phyloP scores from a whole-genome alignment of 176 grass and related monocot genomes.

The Rhynchospora breviuscula region DNA sequence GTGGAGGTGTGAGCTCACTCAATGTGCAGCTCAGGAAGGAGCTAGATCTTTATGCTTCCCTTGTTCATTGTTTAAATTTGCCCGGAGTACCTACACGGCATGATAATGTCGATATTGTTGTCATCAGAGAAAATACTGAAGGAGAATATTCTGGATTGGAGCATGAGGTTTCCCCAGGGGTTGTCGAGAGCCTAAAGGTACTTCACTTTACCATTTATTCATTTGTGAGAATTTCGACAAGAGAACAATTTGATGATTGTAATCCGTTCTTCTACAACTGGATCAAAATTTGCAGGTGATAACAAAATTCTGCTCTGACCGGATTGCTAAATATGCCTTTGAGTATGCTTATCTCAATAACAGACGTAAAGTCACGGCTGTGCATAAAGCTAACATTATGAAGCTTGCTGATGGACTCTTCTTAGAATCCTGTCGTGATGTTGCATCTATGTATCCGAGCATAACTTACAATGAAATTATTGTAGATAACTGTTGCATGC shows the following conservation, averaged over 20 bases:
- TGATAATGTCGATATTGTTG: slow-evolving; percentile 74
- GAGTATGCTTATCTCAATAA: slow-evolving; percentile 98
- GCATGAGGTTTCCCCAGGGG: slow-evolving; percentile 86
- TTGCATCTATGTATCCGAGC: slow-evolving; percentile 33
- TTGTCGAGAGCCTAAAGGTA: slow-evolving; percentile 95
- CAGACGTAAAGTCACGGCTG: slow-evolving; percentile 82
- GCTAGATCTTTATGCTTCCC: slow-evolving; percentile 85
- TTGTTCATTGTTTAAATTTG: slow-evolving; percentile 80
- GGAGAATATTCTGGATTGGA: slow-evolving; percentile 95
- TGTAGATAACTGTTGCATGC: slow-evolving; percentile 46
- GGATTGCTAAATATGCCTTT: slow-evolving; percentile 92
- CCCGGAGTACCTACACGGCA: slow-evolving; percentile 75
- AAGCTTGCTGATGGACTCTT: slow-evolving; percentile 96
- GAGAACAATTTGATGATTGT: not conserved
- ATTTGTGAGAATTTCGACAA: slow-evolving; percentile 22
- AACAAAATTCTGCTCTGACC: slow-evolving; percentile 95
- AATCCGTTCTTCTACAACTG: not conserved
- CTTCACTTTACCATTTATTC: not conserved
- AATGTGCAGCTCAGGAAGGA: slow-evolving; percentile 88
- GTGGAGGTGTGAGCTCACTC: slow-evolving; percentile 82
- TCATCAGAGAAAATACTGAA: slow-evolving; percentile 98
- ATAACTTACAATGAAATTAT: slow-evolving; percentile 43
- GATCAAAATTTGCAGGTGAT: slow-evolving; percentile 48
- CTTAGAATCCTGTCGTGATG: slow-evolving; percentile 58
- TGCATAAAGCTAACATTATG: slow-evolving; percentile 99